Evolutionary conservation across 179 eudicot genomes (phyloP), one percentile per base, ranked within the genome.

Genomic region (Sideroxylon spinosum): DNA sequence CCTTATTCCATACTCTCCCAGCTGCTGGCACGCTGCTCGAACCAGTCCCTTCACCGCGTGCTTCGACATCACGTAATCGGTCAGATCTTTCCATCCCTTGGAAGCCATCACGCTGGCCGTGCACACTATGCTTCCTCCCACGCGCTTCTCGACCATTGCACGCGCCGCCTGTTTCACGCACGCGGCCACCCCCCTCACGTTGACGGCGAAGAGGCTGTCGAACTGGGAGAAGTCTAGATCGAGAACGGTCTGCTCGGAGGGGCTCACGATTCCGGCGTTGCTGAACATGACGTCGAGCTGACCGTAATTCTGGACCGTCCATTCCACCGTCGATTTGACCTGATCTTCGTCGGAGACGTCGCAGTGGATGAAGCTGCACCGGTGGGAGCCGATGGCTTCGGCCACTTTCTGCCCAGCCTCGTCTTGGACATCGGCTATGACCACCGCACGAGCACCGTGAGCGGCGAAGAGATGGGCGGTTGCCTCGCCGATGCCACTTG

Each of bases 361-460:
- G 37, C 85, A 82, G 44, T 75, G 61, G 73, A 79, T 22, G 77
- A 14, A 79, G 77, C 19, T 75, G 82, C 85, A 68, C 1, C 77
- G 64, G 25, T 76, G 57, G 7, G 66, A 37, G 61, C 82, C 76
- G 61, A 82, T 82, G 17, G 79, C 71, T 52, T 28, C 50, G 44
- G 82, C 79, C 2, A 79, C 79, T n/a, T 22, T 14, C 0, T 22
- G 73, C 16, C 85, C 84, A 17, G 62, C 29, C 11, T 76, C 76
- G 55, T 82, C 82, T 69, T 78, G 82, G 78, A 83, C 57, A 56
- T 83, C 85, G 20, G 83, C 85, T 1, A 83, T 79, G n/a, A 83
- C 71, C 9, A 81, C 71, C 23, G 63, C 75, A 6, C 32, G 83
- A 53, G 75, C 84, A 10, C 78, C 84, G 11, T 79, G 73, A 11